A percentile compares a stretch with the other conserved stretches of the same genome.
These are phyloP conservation scores for Dissophora globulifera DNA, from an alignment of 192 early-diverging fungal species.

Conservation along the genomic window DNA sequence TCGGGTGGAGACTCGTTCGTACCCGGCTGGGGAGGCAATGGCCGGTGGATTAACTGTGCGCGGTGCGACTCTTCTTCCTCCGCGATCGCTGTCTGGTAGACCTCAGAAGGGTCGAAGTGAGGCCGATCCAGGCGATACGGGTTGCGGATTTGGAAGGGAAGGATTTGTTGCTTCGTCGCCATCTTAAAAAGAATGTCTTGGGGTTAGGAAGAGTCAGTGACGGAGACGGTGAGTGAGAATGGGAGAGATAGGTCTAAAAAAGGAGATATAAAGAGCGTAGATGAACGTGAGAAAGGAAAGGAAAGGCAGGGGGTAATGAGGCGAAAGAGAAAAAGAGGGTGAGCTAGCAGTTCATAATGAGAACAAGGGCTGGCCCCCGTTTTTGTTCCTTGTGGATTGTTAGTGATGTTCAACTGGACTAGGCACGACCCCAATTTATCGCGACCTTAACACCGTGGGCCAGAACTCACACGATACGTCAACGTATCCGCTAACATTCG, in stretches of 20 bases:
- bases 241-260: neutral
- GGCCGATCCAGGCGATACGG: constrained; percentile 48
- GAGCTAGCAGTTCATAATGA: too few species aligned
- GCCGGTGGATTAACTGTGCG: neutral
- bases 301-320: too few species aligned
- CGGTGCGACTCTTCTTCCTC: constrained; percentile 14
- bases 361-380: too few species aligned
- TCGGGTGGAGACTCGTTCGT: neutral
- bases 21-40: constrained; percentile 9
- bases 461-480: constrained; percentile 17
- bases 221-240: neutral
- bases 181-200: too few species aligned
- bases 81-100: constrained; percentile 13
- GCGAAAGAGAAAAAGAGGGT: too few species aligned
- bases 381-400: constrained; percentile 9
- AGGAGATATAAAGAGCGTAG: neutral
- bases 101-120: constrained; percentile 20
- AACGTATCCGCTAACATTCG: neutral
- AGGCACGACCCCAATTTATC: constrained; percentile 17
- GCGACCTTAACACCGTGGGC: neutral
- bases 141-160: constrained; percentile 41
- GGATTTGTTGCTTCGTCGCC: constrained; percentile 22
- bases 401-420: constrained; percentile 37
- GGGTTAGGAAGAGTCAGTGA: too few species aligned
- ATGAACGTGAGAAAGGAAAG: neutral